Conservation (phyloP, 2,329 filamentous ascomycete species). For the Neofusicoccum umdonicola region DNA sequence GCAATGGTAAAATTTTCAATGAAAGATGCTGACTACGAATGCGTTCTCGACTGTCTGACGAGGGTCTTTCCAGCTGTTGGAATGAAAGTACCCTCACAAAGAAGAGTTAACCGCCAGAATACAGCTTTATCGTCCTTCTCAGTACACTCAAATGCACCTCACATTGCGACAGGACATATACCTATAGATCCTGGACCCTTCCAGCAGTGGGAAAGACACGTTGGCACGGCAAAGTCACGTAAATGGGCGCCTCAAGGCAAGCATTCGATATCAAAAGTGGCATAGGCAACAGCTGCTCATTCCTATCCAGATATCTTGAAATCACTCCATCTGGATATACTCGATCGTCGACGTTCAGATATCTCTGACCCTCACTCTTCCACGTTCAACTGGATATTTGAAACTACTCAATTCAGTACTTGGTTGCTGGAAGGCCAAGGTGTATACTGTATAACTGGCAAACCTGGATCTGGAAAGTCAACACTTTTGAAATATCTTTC, state of each 20-base stretch:
- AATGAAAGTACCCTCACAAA: too few relatives aligned
- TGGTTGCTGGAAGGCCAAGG: neutral
- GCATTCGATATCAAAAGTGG: too few relatives aligned
- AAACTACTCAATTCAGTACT: neutral
- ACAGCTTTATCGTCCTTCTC: too few relatives aligned
- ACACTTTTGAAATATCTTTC: conserved; percentile 37
- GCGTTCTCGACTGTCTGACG: neutral
- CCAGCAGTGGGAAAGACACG: too few relatives aligned
- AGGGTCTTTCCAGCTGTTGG: too few relatives aligned
- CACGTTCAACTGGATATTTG: neutral
- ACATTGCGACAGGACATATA: too few relatives aligned
- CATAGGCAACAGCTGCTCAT: too few relatives aligned
- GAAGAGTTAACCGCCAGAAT: too few relatives aligned
- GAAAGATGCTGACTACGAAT: neutral
- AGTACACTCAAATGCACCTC: too few relatives aligned
- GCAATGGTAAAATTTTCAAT: neutral
- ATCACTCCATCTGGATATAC: neutral
- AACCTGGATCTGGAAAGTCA: conserved; percentile 48
- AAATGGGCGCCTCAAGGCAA: too few relatives aligned
- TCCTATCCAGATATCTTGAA: neutral
- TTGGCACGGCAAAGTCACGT: too few relatives aligned
- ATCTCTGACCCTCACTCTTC: neutral
- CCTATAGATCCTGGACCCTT: too few relatives aligned
- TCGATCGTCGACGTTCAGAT: neutral
- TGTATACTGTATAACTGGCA: conserved; percentile 40